phyloP scores from a whole-genome alignment of 371 early-diverging fungal species.

The Zopfochytrium polystomum region DNA sequence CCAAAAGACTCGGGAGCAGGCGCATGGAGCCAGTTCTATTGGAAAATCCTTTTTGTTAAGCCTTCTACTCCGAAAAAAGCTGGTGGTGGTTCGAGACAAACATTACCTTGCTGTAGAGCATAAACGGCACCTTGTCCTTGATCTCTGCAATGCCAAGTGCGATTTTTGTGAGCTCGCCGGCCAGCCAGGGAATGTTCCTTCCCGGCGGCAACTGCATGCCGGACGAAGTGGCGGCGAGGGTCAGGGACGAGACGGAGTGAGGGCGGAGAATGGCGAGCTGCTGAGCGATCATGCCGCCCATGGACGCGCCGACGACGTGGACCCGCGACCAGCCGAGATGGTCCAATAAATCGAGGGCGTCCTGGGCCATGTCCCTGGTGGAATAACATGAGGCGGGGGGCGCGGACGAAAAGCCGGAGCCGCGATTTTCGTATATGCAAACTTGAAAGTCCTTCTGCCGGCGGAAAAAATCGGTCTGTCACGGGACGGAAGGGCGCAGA shows the following conservation, averaged over 20 bases:
- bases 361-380: slow-evolving; percentile 54
- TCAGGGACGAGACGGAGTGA: slow-evolving; percentile 10
- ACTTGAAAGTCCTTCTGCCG: slow-evolving; percentile 63
- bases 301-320: slow-evolving; percentile 71
- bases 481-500: slow-evolving; percentile 18
- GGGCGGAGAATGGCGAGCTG: slow-evolving; percentile 24
- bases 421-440: slow-evolving; percentile 74
- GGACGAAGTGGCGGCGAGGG: slow-evolving; percentile 23
- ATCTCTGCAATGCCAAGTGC: slow-evolving; percentile 21
- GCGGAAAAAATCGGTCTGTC: slow-evolving; percentile 55
- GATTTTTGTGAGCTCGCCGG: slow-evolving; percentile 17
- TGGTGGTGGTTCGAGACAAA: neutral
- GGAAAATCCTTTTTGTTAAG: too few species aligned
- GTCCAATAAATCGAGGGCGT: slow-evolving; percentile 58
- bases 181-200: slow-evolving; percentile 17
- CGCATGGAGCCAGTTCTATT: slow-evolving; percentile 18
- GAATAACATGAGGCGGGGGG: slow-evolving; percentile 34
- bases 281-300: slow-evolving; percentile 54
- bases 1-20: slow-evolving; percentile 20
- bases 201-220: slow-evolving; percentile 17
- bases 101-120: slow-evolving; percentile 26
- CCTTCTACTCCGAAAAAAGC: too few species aligned
- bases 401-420: slow-evolving; percentile 51
- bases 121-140: slow-evolving; percentile 20
- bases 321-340: slow-evolving; percentile 62